Evolutionary conservation across 179 eudicot species (phyloP).

Genomic region (Silene noctiflora): DNA sequence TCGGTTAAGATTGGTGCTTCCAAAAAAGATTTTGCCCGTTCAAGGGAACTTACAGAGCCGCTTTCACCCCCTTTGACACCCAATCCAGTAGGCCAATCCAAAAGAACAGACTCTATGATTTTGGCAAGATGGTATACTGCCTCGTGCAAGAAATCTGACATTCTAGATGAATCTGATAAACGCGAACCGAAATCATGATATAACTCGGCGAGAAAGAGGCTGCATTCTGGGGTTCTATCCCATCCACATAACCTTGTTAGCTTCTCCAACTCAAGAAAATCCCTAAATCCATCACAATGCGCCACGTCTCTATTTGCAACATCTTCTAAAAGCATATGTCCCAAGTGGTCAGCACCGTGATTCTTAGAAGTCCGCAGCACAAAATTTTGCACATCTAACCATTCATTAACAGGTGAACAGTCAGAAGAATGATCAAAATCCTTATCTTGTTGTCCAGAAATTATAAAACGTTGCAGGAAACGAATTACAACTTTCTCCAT

Average conservation of each 20-base stretch:
- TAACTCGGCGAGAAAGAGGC: constrained; percentile 90
- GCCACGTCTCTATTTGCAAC: constrained; percentile 49
- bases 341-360: constrained; percentile 74
- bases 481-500: constrained; percentile 60
- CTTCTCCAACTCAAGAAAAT: constrained; percentile 81
- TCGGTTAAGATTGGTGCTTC: constrained; percentile 39
- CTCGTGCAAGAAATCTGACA: constrained; percentile 53
- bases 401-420: constrained; percentile 42
- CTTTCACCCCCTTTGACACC: constrained; percentile 29
- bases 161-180: constrained; percentile 46
- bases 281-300: constrained; percentile 50
- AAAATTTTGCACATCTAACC: constrained; percentile 53
- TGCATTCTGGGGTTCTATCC: constrained; percentile 75
- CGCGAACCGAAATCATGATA: constrained; percentile 67
- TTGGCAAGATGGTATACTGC: constrained; percentile 81
- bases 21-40: constrained; percentile 25
- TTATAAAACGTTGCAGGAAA: constrained; percentile 59
- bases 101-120: constrained; percentile 70
- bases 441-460: constrained; percentile 37
- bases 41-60: constrained; percentile 31
- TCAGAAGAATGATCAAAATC: constrained; percentile 36
- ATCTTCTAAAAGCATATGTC: constrained; percentile 81
- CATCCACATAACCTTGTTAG: constrained; percentile 67
- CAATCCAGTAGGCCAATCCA: constrained; percentile 45
- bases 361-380: constrained; percentile 51